phyloP scores from a whole-genome alignment of 148 eudicot genomes.

The Cornus kousa region DNA sequence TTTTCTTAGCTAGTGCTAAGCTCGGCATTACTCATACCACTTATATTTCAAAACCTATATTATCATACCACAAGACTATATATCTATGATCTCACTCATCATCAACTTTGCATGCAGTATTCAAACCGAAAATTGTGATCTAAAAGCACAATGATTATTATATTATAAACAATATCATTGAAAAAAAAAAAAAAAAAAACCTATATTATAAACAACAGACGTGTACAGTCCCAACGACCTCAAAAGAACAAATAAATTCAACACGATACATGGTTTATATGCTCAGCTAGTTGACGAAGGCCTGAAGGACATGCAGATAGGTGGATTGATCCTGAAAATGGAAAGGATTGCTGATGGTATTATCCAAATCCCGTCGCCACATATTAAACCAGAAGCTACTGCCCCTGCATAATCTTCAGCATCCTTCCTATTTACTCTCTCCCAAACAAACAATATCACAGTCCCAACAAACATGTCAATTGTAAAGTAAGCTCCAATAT shows the following conservation, averaged over 20 bases:
- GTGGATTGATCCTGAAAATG: slow-evolving; percentile 53
- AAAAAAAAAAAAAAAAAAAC: no score
- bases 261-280: not conserved
- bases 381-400: slow-evolving; percentile 52
- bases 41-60: no score
- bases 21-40: no score
- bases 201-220: no score
- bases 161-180: not conserved
- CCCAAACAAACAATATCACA: slow-evolving; percentile 54
- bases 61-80: no score
- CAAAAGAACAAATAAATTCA: not conserved
- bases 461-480: slow-evolving; percentile 80
- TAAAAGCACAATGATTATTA: slow-evolving; percentile 8
- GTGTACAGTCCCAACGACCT: slow-evolving; percentile 1
- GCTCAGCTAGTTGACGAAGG: slow-evolving; percentile 39
- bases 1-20: no score
- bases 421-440: slow-evolving; percentile 34
- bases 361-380: slow-evolving; percentile 57
- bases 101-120: no score
- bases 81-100: no score
- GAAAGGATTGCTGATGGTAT: slow-evolving; percentile 57
- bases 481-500: slow-evolving; percentile 71
- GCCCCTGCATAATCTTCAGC: slow-evolving; percentile 57
- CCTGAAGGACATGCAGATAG: slow-evolving; percentile 60
- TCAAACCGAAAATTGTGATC: not conserved